These are phyloP conservation scores for Astragalus glycyphyllos DNA, from an alignment of 306 rosid genomes.

Conservation along the genomic window DNA sequence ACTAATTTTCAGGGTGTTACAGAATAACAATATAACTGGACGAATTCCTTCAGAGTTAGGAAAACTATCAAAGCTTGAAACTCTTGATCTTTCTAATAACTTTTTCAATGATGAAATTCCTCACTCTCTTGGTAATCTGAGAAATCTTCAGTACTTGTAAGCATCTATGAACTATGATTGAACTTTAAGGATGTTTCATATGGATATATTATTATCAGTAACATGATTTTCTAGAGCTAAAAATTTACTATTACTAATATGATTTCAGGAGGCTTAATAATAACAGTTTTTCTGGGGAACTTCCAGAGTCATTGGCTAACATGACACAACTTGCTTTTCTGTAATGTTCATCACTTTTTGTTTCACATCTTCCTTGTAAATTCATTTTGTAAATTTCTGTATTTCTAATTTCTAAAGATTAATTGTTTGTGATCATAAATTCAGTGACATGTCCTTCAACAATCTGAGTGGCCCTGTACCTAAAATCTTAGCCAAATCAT, in stretches of 20 bases:
- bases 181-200: slow-evolving; percentile 2
- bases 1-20: slow-evolving; percentile 68
- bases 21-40: slow-evolving; percentile 90
- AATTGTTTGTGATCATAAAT: slow-evolving; percentile 39
- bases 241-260: slow-evolving; percentile 34
- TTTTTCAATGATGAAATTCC: slow-evolving; percentile 78
- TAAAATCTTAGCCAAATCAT: slow-evolving; percentile 83
- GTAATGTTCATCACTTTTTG: slow-evolving; percentile 56
- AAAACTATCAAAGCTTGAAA: slow-evolving; percentile 76
- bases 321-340: slow-evolving; percentile 87
- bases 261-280: slow-evolving; percentile 88
- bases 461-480: slow-evolving; percentile 82
- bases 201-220: neutral
- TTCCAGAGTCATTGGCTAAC: slow-evolving; percentile 77
- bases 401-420: neutral
- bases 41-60: slow-evolving; percentile 78
- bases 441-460: slow-evolving; percentile 88
- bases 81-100: slow-evolving; percentile 87
- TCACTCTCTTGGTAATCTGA: slow-evolving; percentile 65
- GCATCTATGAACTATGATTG: slow-evolving; percentile 40
- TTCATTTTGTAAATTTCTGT: slow-evolving; percentile 14
- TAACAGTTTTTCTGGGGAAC: slow-evolving; percentile 76
- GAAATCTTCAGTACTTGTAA: slow-evolving; percentile 87
- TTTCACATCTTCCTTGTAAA: slow-evolving; percentile 11
- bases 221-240: slow-evolving; percentile 36